Percentiles rank a stretch among this genome's conserved stretches.
These are phyloP conservation scores for Chaetomium sp. DNA, from an alignment of 2,329 filamentous ascomycete genomes.

Conservation along the genomic window DNA sequence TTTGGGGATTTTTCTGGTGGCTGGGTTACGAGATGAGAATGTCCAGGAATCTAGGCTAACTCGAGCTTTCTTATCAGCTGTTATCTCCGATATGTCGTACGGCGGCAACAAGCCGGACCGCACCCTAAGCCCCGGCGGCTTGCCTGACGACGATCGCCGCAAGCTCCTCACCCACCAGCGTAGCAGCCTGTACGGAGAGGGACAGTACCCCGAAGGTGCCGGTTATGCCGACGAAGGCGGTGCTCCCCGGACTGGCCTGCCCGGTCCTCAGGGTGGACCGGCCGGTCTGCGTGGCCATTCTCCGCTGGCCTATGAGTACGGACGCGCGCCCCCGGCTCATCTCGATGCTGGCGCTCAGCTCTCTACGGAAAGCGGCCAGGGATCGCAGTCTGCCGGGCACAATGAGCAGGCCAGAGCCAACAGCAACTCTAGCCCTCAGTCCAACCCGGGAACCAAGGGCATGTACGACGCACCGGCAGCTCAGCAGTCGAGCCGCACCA, in stretches of 20 bases:
- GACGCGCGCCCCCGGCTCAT: conserved; percentile 50
- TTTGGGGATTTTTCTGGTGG: conserved; percentile 18
- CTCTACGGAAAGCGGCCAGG: conserved; percentile 43
- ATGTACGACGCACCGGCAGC: conserved; percentile 60
- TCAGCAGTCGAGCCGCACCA: conserved; percentile 75
- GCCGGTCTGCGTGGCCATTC: conserved; percentile 73
- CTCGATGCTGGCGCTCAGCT: conserved; percentile 52
- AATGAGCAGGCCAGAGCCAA: conserved; percentile 70
- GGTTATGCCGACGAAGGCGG: conserved; percentile 70
- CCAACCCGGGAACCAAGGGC: conserved; percentile 65
- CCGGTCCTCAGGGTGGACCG: conserved; percentile 64
- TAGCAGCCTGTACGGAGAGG: conserved; percentile 86
- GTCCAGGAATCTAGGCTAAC: conserved; percentile 37
- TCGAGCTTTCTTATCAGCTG: conserved; percentile 49
- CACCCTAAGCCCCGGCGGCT: conserved; percentile 76
- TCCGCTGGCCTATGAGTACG: conserved; percentile 73
- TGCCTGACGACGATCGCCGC: conserved; percentile 95
- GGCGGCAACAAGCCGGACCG: conserved; percentile 75
- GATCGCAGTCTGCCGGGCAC: conserved; percentile 54
- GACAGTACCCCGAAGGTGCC: conserved; percentile 66
- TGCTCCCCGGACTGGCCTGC: conserved; percentile 63
- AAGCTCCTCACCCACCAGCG: conserved; percentile 96
- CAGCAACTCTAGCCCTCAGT: conserved; percentile 82
- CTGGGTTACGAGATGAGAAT: conserved; percentile 17
- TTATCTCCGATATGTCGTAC: conserved; percentile 50